Percentiles rank a stretch among this genome's conserved stretches.
These are phyloP conservation scores for Myxozyma nipponensis DNA, from an alignment of 805 yeast genomes.

Conservation along the genomic window DNA sequence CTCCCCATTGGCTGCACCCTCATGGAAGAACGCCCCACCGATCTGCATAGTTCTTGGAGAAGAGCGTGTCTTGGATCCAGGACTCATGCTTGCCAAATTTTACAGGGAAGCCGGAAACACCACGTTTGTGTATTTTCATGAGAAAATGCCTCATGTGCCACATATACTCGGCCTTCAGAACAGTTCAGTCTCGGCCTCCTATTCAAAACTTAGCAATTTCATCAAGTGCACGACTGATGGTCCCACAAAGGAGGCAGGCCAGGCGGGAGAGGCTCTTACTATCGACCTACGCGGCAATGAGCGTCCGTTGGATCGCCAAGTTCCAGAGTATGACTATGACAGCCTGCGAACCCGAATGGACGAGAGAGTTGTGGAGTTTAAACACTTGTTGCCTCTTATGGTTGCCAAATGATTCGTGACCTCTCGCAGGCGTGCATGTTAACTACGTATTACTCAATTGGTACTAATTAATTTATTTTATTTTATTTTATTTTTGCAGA, in stretches of 20 bases:
- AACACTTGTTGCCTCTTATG: slow-evolving; percentile 5
- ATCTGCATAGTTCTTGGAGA: slow-evolving; percentile 8
- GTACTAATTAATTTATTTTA: not conserved
- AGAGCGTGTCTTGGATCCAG: slow-evolving; percentile 23
- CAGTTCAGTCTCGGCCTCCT: slow-evolving; percentile 16
- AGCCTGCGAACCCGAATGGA: slow-evolving; percentile 14
- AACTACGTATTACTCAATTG: not conserved
- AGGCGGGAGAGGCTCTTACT: slow-evolving; percentile 1
- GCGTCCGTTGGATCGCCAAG: slow-evolving; percentile 4
- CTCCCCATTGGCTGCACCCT: slow-evolving; percentile 19
- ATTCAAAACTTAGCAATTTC: slow-evolving; percentile 6
- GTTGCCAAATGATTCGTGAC: not conserved
- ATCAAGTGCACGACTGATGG: slow-evolving; percentile 5
- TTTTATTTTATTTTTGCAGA: not conserved
- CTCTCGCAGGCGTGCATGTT: no score
- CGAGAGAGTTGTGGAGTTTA: slow-evolving; percentile 10
- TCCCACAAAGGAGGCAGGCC: not conserved
- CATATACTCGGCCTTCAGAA: slow-evolving; percentile 16
- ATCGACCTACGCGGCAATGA: slow-evolving; percentile 11
- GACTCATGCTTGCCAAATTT: slow-evolving; percentile 12
- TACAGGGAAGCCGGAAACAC: slow-evolving; percentile 18
- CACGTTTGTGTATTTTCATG: slow-evolving; percentile 18
- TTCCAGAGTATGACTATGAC: slow-evolving; percentile 5
- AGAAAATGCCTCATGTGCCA: slow-evolving; percentile 22
- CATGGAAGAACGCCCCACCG: slow-evolving; percentile 25